These are phyloP conservation scores for Fonsecaea erecta DNA, from an alignment of 2,329 filamentous ascomycete genomes.

Conservation along the genomic window DNA sequence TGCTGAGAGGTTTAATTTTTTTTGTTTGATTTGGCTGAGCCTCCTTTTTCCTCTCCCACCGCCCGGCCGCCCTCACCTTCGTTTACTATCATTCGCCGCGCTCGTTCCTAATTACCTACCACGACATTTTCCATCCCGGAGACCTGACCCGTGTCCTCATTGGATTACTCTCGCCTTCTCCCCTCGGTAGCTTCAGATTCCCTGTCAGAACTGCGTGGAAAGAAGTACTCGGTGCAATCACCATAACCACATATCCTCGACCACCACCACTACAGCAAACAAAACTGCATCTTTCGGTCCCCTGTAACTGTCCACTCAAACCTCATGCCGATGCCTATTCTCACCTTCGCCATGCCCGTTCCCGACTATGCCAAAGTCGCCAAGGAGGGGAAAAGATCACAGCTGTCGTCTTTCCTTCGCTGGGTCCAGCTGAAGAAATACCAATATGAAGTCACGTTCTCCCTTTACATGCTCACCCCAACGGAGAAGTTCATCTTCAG, in stretches of 20 bases:
- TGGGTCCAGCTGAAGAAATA: slow-evolving; percentile 96
- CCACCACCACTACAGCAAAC: too few species aligned
- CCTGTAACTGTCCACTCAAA: neutral
- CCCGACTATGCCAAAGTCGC: slow-evolving; percentile 31
- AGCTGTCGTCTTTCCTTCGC: slow-evolving; percentile 64
- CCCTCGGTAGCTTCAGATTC: neutral
- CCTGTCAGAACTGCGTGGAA: neutral
- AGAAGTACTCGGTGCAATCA: neutral
- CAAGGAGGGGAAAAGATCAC: slow-evolving; percentile 22
- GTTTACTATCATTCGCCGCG: slow-evolving; percentile 5
- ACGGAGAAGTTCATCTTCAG: slow-evolving; percentile 98
- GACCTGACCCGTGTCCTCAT: slow-evolving; percentile 3
- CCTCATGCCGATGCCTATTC: slow-evolving; percentile 20
- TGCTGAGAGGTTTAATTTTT: too few species aligned
- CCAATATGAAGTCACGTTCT: slow-evolving; percentile 97
- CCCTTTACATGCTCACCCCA: slow-evolving; percentile 94
- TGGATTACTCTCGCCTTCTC: neutral
- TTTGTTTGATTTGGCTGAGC: slow-evolving; percentile 4
- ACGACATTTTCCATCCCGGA: neutral
- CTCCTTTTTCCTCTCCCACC: slow-evolving; percentile 14
- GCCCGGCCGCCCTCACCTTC: neutral
- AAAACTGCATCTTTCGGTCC: neutral
- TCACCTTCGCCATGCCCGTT: slow-evolving; percentile 23
- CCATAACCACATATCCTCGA: neutral
- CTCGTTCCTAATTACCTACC: slow-evolving; percentile 5